phyloP scores from a whole-genome alignment of 345 rosid genomes.

The Euphorbia peplus region DNA sequence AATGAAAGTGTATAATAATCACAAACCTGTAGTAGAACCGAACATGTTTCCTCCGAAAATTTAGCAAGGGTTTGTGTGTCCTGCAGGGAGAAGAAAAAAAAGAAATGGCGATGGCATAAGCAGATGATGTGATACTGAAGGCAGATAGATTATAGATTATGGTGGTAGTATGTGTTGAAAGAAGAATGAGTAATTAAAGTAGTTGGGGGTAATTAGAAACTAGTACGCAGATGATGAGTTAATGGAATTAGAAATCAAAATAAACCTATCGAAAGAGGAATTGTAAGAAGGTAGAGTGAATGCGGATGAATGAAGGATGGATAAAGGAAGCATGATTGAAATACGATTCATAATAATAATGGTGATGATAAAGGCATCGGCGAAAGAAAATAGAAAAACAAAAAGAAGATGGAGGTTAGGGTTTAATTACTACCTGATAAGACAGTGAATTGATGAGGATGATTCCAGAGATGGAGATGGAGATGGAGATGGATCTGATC shows the following conservation, averaged over 20 bases:
- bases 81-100: slow-evolving; percentile 11
- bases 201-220: no score
- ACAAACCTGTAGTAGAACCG: slow-evolving; percentile 54
- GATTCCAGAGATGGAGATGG: neutral
- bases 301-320: no score
- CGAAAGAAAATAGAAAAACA: neutral
- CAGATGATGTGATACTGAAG: neutral
- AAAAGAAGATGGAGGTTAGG: neutral
- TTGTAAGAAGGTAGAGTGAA: no score
- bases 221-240: no score
- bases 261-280: no score
- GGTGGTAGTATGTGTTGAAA: no score
- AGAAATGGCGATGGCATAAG: neutral
- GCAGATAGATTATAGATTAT: neutral
- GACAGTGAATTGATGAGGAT: neutral
- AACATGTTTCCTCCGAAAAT: slow-evolving; percentile 45
- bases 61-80: slow-evolving; percentile 14
- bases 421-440: slow-evolving; percentile 3
- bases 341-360: no score
- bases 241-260: no score
- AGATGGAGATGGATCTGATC: no score
- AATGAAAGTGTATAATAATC: slow-evolving; percentile 2
- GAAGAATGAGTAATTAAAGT: no score
- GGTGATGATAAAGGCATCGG: no score
- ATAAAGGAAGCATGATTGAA: no score